Evolutionary conservation across 1,284 basidiomycete species (phyloP).

Genomic region (Heterobasidion annosum): DNA sequence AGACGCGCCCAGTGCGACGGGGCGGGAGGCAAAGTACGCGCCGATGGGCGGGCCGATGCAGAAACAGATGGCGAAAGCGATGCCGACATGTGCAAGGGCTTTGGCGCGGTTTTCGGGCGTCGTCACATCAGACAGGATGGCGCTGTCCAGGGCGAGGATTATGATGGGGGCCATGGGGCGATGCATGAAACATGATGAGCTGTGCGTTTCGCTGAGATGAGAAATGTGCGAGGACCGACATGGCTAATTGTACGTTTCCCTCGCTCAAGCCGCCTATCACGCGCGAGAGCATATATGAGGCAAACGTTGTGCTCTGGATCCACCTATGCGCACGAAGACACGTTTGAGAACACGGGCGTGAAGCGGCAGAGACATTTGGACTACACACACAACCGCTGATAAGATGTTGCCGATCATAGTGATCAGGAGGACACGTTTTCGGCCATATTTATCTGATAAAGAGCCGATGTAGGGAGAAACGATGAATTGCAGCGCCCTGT

Average conservation of each 20-base stretch:
- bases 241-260: constrained; percentile 78
- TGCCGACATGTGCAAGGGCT: constrained; percentile 85
- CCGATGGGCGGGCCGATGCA: constrained; percentile 79
- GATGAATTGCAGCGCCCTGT: constrained; percentile 77
- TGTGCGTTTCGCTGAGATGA: constrained; percentile 2
- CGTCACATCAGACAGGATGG: constrained; percentile 85
- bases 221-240: constrained; percentile 33
- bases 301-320: constrained; percentile 82
- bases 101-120: constrained; percentile 69
- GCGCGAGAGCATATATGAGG: constrained; percentile 81
- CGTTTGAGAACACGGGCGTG: neutral
- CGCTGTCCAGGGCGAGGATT: constrained; percentile 33
- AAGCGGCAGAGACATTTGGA: neutral
- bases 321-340: constrained; percentile 39
- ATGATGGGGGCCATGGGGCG: neutral
- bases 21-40: constrained; percentile 70
- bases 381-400: constrained; percentile 70
- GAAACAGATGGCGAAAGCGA: constrained; percentile 91
- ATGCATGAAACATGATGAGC: neutral
- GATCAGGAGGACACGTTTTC: constrained; percentile 69
- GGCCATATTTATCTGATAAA: constrained; percentile 79
- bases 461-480: constrained; percentile 80
- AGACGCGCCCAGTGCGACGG: constrained; percentile 46
- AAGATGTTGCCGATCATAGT: constrained; percentile 91
- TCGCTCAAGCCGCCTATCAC: constrained; percentile 86